Percentiles rank a stretch among this genome's conserved stretches.
Conservation (phyloP, 2,329 filamentous ascomycete species). For the Hirsutella minnesotensis region DNA sequence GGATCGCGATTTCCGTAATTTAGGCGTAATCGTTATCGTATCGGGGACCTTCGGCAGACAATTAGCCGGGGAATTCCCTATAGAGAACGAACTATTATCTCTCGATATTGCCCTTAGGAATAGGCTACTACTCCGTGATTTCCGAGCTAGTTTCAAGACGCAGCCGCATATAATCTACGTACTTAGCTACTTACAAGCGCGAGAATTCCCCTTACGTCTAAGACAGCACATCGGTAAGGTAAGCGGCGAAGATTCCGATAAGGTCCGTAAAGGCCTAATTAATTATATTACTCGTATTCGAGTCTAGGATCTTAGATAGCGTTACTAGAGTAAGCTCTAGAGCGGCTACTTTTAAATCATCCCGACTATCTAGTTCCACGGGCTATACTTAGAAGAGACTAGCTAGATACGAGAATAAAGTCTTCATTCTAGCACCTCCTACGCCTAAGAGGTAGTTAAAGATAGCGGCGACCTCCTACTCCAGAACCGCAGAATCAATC, state of each 20-base stretch:
- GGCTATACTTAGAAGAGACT: constrained; percentile 10
- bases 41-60: constrained; percentile 20
- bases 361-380: constrained; percentile 2
- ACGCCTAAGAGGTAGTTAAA: constrained; percentile 23
- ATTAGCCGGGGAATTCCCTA: constrained; percentile 19
- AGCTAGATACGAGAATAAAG: constrained; percentile 19
- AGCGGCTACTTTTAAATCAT: constrained; percentile 8
- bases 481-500: constrained; percentile 25
- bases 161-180: constrained; percentile 18
- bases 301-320: constrained; percentile 22
- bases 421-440: constrained; percentile 17
- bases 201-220: constrained; percentile 11
- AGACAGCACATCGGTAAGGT: constrained; percentile 6
- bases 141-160: constrained; percentile 18
- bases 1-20: constrained; percentile 33
- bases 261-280: constrained; percentile 8
- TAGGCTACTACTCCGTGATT: constrained; percentile 5
- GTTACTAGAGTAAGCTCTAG: constrained; percentile 18
- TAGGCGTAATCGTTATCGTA: constrained; percentile 39
- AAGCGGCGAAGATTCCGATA: constrained; percentile 10
- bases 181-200: constrained; percentile 16
- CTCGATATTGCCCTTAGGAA: constrained; percentile 4
- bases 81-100: constrained; percentile 17
- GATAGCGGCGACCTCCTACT: constrained; percentile 22
- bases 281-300: constrained; percentile 22